Percentiles rank a stretch among this genome's conserved stretches.
phyloP scores from a whole-genome alignment of 2,329 filamentous ascomycete species.

The Fusarium haematococcum region DNA sequence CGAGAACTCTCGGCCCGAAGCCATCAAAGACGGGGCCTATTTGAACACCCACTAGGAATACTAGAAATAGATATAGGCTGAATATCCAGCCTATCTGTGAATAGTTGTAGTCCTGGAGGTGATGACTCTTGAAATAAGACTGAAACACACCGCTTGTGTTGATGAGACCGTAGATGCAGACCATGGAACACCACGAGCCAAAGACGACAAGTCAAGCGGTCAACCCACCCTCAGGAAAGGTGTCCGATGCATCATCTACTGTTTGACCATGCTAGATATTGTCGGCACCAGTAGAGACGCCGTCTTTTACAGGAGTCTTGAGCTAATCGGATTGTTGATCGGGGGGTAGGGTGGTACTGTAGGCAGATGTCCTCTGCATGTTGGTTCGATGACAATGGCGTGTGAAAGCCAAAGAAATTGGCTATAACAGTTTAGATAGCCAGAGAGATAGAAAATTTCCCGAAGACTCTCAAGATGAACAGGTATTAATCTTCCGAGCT shows the following conservation, averaged over 20 bases:
- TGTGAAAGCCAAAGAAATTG: background rate
- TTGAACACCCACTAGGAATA: background rate
- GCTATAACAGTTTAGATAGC: too few species aligned
- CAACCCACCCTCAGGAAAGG: background rate
- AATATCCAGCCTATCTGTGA: background rate
- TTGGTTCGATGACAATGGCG: background rate
- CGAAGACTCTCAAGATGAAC: background rate
- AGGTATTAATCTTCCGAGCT: background rate
- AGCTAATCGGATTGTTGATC: background rate
- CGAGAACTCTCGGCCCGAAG: background rate
- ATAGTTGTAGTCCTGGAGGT: background rate
- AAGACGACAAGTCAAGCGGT: background rate
- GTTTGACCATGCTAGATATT: too few species aligned
- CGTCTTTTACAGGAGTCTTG: background rate
- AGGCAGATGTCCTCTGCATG: background rate
- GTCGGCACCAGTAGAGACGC: too few species aligned
- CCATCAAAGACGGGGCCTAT: background rate
- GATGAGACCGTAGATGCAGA: background rate
- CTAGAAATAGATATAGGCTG: background rate
- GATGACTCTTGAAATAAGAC: background rate
- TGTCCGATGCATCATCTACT: background rate
- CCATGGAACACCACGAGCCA: background rate
- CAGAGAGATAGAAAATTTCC: rapidly evolving
- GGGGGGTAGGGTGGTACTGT: background rate
- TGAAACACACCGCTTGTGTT: background rate